Evolutionary conservation across 768 basidiomycete genomes (phyloP).

Genomic region (Grammothele lineata): DNA sequence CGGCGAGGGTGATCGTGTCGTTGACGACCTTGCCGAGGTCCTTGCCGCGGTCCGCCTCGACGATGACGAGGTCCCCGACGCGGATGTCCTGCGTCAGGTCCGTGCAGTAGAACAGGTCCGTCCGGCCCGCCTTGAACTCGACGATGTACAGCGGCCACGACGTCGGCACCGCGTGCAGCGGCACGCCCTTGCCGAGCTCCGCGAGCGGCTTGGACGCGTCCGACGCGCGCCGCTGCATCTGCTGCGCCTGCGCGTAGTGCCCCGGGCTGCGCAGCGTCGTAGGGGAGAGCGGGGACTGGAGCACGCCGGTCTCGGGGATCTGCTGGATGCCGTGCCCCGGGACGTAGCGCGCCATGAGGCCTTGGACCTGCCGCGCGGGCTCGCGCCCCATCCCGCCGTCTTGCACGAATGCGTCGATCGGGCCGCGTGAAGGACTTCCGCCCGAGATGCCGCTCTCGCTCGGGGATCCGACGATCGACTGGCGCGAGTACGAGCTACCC

Average conservation of each 20-base stretch:
- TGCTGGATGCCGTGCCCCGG: slow-evolving; percentile 65
- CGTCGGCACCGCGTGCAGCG: slow-evolving; percentile 75
- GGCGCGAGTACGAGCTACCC: slow-evolving; percentile 42
- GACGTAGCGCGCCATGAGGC: slow-evolving; percentile 56
- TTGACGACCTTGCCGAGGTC: slow-evolving; percentile 92
- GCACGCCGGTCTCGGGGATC: slow-evolving; percentile 33
- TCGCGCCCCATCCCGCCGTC: slow-evolving; percentile 28
- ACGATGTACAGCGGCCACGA: slow-evolving; percentile 93
- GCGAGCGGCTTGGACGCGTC: slow-evolving; percentile 34
- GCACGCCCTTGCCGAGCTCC: slow-evolving; percentile 86
- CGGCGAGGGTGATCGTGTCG: slow-evolving; percentile 82
- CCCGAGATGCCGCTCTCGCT: slow-evolving; percentile 56
- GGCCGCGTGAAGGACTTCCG: slow-evolving; percentile 43
- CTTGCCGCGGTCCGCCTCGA: slow-evolving; percentile 93
- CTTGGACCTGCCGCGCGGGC: slow-evolving; percentile 24
- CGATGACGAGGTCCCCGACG: slow-evolving; percentile 90
- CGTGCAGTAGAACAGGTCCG: slow-evolving; percentile 89
- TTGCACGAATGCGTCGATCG: slow-evolving; percentile 43
- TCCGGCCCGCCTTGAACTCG: slow-evolving; percentile 95
- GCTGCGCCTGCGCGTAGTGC: slow-evolving; percentile 12
- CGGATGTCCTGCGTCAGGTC: slow-evolving; percentile 63
- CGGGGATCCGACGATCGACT: slow-evolving; percentile 52
- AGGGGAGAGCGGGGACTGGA: slow-evolving; percentile 60
- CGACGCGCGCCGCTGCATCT: slow-evolving; percentile 35
- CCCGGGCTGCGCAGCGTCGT: slow-evolving; percentile 18